Evolutionary conservation across 2,329 filamentous ascomycete species (phyloP).

Genomic region (Botrytis deweyae): DNA sequence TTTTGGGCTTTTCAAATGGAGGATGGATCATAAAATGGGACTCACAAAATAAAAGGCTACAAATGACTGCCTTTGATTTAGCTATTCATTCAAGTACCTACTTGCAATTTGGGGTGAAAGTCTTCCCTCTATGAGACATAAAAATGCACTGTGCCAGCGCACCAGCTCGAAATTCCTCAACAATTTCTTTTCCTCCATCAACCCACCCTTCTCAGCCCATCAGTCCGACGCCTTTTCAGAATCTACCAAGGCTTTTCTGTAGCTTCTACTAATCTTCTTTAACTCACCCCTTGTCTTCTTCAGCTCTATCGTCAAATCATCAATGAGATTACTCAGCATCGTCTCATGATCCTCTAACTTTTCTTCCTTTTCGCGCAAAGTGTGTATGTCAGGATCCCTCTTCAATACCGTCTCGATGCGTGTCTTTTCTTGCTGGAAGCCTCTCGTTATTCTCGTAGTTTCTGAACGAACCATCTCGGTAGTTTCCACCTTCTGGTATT

Average conservation of each 20-base stretch:
- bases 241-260: not conserved
- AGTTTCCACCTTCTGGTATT: not conserved
- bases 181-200: not conserved
- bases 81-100: not conserved
- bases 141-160: not conserved
- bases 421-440: not conserved
- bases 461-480: not conserved
- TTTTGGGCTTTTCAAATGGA: not conserved
- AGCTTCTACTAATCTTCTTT: not conserved
- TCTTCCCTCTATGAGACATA: not conserved
- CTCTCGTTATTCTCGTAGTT: not conserved
- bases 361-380: not conserved
- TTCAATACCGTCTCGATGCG: not conserved
- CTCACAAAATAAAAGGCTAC: not conserved
- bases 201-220: not conserved
- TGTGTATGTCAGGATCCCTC: fast-evolving
- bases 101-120: not conserved
- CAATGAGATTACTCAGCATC: not conserved
- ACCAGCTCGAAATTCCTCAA: not conserved
- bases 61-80: not conserved
- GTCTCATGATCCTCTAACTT: not conserved
- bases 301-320: not conserved
- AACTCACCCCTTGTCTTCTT: not conserved
- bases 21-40: not conserved
- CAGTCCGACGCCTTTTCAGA: not conserved